A percentile compares a stretch with the other conserved stretches of the same genome.
These are phyloP conservation scores for Syzygium aromaticum DNA, from an alignment of 345 rosid genomes.

Conservation along the genomic window DNA sequence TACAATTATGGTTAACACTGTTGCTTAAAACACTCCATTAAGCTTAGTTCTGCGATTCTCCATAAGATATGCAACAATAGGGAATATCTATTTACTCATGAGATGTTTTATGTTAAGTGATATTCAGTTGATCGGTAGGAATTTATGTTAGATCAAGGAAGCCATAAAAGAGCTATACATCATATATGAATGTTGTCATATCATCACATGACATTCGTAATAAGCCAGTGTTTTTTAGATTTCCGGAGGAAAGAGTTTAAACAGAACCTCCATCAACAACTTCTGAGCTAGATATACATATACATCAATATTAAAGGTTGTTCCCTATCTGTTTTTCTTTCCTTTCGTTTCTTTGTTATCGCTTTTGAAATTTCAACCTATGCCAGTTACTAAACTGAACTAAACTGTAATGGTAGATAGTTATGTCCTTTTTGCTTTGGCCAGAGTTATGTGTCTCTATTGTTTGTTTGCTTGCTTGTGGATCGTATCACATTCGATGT, in stretches of 20 bases:
- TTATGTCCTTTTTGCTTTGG: background rate
- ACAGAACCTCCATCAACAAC: background rate
- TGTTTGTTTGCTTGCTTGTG: background rate
- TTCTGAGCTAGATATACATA: background rate
- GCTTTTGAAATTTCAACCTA: background rate
- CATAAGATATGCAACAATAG: background rate
- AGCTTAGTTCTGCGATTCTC: background rate
- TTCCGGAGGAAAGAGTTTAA: fast-evolving
- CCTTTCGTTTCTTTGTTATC: background rate
- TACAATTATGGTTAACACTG: background rate
- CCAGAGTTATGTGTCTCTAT: background rate
- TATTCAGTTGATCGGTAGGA: background rate
- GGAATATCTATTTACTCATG: background rate
- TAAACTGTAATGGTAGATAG: background rate
- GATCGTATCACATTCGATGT: background rate
- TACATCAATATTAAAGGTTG: background rate
- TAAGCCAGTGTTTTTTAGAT: background rate
- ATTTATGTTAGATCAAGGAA: background rate
- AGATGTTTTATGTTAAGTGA: background rate
- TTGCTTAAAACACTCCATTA: background rate
- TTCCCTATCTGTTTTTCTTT: background rate
- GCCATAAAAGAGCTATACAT: background rate
- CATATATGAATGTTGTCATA: background rate
- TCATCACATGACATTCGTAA: background rate
- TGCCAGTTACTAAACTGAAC: background rate